A percentile compares a stretch with the other conserved stretches of the same genome.
phyloP scores from a whole-genome alignment of 495 filamentous ascomycete genomes.

The Annulohypoxylon maeteangense region DNA sequence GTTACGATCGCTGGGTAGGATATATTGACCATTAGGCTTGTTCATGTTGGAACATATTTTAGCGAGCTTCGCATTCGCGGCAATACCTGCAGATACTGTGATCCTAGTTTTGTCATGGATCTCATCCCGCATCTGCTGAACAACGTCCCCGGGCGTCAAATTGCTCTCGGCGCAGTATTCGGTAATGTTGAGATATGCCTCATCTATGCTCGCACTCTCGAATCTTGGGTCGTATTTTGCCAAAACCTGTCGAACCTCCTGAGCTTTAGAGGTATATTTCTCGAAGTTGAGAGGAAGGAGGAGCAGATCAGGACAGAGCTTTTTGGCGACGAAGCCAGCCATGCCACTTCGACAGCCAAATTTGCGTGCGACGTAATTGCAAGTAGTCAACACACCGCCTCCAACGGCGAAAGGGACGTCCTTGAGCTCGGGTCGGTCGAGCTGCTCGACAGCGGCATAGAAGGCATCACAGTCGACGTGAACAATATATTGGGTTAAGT shows the following conservation, averaged over 20 bases:
- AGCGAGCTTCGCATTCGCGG: slow-evolving; percentile 89
- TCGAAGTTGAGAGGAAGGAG: slow-evolving; percentile 84
- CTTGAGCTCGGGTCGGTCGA: slow-evolving; percentile 89
- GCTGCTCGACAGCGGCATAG: slow-evolving; percentile 93
- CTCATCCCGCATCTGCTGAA: slow-evolving; percentile 78
- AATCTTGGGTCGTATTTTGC: slow-evolving; percentile 89
- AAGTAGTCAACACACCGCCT: slow-evolving; percentile 90
- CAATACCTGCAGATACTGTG: slow-evolving; percentile 94
- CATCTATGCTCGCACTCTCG: slow-evolving; percentile 92
- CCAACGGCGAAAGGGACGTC: slow-evolving; percentile 94
- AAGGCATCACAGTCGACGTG: slow-evolving; percentile 99
- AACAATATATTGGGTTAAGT: slow-evolving; percentile 84
- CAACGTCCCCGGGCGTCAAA: slow-evolving; percentile 75
- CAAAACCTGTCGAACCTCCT: slow-evolving; percentile 85
- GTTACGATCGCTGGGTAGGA: slow-evolving; percentile 72
- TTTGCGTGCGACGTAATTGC: slow-evolving; percentile 91
- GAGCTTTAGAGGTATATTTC: slow-evolving; percentile 91
- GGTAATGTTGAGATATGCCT: slow-evolving; percentile 97
- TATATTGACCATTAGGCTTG: slow-evolving; percentile 95
- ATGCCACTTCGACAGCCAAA: slow-evolving; percentile 94
- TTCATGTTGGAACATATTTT: slow-evolving; percentile 96
- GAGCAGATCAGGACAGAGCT: slow-evolving; percentile 90
- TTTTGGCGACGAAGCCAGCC: slow-evolving; percentile 94
- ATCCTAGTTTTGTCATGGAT: slow-evolving; percentile 82
- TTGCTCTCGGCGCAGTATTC: slow-evolving; percentile 78